Evolutionary conservation across 495 filamentous ascomycete genomes (phyloP), one percentile per base, ranked within the genome.

Genomic region (Podospora bellae-mahoneyi): DNA sequence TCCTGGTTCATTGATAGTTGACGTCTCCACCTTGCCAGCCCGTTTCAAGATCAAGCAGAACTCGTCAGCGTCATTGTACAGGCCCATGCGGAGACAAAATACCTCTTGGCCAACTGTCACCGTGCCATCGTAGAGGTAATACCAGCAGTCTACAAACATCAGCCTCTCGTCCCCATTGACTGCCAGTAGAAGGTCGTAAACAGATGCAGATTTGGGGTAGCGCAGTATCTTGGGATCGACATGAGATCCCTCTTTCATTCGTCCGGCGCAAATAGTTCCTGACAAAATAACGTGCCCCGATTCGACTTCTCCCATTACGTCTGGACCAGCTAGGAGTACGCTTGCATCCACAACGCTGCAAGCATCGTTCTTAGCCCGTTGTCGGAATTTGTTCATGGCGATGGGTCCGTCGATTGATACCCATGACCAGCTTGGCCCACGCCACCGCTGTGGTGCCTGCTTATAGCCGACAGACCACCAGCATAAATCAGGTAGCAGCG

Each of bases 401-500:
- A 58, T 58, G 7, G 55, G 55, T n/a, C 55, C 55, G n/a, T 58
- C 55, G 23, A 58, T 58, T 20, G 55, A 58, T 5, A 58, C 55
- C 55, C 55, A 58, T 20, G 55, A 58, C 55, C 55, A 58, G n/a
- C 55, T 58, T 26, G 55, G 55, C 23, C 55, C 55, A 10, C 55
- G 55, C 55, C 55, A 58, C 7, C 55, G 55, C 6, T 26, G 23
- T 20, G 55, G 23, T 15, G 1, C n/a, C 55, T 58, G 55, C n/a
- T 26, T 7, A 9, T 20, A 7, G 23, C 55, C 55, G 6, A 26
- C n/a, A 20, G 55, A 58, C n/a, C n/a, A 20, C 55, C 55, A 58
- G 23, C 55, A 58, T 10, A 58, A 13, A 58, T 58, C 55, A 18
- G 55, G 6, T 1, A 58, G 6, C 3, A 58, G 55, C 4, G 55